These are phyloP conservation scores for Aspergillus phoenicis DNA, from an alignment of 2,329 filamentous ascomycete species.

Conservation along the genomic window DNA sequence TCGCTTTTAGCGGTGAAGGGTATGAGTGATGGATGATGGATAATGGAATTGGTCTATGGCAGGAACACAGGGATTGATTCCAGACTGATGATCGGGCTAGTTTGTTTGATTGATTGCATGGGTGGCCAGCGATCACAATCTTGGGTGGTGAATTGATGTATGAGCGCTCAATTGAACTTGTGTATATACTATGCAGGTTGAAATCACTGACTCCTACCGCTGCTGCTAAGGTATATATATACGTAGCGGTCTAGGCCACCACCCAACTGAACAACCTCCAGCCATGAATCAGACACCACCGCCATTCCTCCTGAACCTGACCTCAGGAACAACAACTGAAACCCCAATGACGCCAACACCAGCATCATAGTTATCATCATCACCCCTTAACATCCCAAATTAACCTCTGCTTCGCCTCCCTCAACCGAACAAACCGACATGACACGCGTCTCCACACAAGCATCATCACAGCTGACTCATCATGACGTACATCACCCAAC, in stretches of 20 bases:
- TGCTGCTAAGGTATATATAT: too few species aligned
- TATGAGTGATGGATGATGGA: too few species aligned
- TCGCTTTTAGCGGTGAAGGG: neutral
- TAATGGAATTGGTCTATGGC: too few species aligned
- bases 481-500: slow-evolving; percentile 13
- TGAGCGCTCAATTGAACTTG: too few species aligned
- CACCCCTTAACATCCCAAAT: neutral
- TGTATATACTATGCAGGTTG: too few species aligned
- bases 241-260: neutral
- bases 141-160: too few species aligned
- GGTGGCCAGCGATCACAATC: too few species aligned
- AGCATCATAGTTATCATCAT: neutral
- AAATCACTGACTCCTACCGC: too few species aligned
- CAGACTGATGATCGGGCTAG: too few species aligned
- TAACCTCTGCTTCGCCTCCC: neutral
- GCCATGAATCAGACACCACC: neutral
- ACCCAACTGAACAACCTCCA: neutral
- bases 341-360: neutral
- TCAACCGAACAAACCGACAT: neutral
- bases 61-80: too few species aligned
- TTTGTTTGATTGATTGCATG: too few species aligned
- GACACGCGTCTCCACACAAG: neutral
- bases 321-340: neutral
- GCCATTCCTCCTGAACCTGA: too few species aligned
- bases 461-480: slow-evolving; percentile 11